Conservation (phyloP, 2,329 filamentous ascomycete species). For the Metarhizium humberi region DNA sequence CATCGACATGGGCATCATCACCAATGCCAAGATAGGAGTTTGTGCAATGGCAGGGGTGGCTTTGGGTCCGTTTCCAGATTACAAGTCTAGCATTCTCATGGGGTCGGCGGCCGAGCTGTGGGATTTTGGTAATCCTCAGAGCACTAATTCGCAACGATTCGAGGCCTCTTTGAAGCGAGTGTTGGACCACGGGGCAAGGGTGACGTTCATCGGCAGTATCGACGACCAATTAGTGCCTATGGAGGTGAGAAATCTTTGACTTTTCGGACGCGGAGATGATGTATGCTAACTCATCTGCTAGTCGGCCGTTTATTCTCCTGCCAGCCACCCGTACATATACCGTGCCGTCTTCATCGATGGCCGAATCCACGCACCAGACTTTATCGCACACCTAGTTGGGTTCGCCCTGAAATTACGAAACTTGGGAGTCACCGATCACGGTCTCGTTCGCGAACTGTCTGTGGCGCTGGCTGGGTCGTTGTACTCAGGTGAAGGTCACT, state of each 20-base stretch:
- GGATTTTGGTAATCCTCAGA: constrained; percentile 79
- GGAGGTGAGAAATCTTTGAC: constrained; percentile 47
- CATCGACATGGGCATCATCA: constrained; percentile 80
- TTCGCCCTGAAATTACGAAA: constrained; percentile 93
- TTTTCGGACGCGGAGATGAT: not conserved
- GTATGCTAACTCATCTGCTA: constrained; percentile 21
- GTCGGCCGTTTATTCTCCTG: constrained; percentile 80
- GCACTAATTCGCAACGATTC: constrained; percentile 74
- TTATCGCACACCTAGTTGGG: constrained; percentile 84
- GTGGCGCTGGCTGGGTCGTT: constrained; percentile 81
- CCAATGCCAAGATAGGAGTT: constrained; percentile 67
- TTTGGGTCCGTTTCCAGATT: constrained; percentile 84
- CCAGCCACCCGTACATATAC: constrained; percentile 86
- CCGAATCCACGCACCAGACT: constrained; percentile 83
- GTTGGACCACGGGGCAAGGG: constrained; percentile 68
- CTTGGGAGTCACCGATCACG: constrained; percentile 85
- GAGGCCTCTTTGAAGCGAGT: constrained; percentile 64
- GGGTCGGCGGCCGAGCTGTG: constrained; percentile 90
- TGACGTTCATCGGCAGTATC: constrained; percentile 87
- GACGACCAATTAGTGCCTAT: constrained; percentile 94
- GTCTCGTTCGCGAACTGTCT: constrained; percentile 82
- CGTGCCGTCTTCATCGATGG: constrained; percentile 95
- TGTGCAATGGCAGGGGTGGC: constrained; percentile 90
- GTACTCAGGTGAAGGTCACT: constrained; percentile 89
- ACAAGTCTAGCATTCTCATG: constrained; percentile 80